Percentiles rank a stretch among this genome's conserved stretches.
Evolutionary conservation across 2,329 filamentous ascomycete species (phyloP).

Genomic region (Ophiosphaerella korrae): DNA sequence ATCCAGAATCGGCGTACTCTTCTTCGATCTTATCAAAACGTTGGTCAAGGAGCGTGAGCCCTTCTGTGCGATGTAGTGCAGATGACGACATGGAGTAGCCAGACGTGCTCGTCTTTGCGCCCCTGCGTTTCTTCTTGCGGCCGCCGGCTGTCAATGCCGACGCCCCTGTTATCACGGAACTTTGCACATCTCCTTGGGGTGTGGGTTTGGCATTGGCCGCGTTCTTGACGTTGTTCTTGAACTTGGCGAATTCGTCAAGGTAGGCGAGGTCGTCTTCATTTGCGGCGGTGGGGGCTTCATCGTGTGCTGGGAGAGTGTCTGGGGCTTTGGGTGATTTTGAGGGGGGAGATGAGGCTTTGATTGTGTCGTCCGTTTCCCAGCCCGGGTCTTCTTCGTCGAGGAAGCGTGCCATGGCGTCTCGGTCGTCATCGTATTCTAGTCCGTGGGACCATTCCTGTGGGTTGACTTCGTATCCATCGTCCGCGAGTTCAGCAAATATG

Average conservation of each 20-base stretch:
- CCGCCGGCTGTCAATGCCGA: constrained; percentile 73
- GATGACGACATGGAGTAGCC: constrained; percentile 92
- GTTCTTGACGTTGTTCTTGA: constrained; percentile 75
- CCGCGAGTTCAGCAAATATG: constrained; percentile 75
- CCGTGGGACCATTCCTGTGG: constrained; percentile 76
- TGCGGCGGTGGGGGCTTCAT: constrained; percentile 41
- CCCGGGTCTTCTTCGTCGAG: constrained; percentile 71
- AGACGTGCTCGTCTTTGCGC: constrained; percentile 84
- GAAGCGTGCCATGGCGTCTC: constrained; percentile 49
- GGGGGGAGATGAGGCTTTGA: constrained; percentile 62
- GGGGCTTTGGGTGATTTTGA: constrained; percentile 57
- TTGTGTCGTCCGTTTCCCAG: constrained; percentile 94
- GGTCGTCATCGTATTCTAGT: constrained; percentile 42
- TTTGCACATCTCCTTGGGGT: constrained; percentile 68
- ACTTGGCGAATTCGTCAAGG: constrained; percentile 91
- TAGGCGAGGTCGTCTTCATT: constrained; percentile 72
- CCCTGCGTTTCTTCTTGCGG: constrained; percentile 91
- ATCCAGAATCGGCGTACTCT: constrained; percentile 62
- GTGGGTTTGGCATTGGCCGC: constrained; percentile 50
- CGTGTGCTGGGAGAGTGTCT: constrained; percentile 37
- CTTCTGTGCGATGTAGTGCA: constrained; percentile 84
- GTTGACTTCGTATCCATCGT: constrained; percentile 75
- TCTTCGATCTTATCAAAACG: constrained; percentile 91
- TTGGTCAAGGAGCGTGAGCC: constrained; percentile 81
- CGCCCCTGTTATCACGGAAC: constrained; percentile 71